phyloP scores from a whole-genome alignment of 1,284 basidiomycete species.

The Melanopsichium pennsylvanicum region DNA sequence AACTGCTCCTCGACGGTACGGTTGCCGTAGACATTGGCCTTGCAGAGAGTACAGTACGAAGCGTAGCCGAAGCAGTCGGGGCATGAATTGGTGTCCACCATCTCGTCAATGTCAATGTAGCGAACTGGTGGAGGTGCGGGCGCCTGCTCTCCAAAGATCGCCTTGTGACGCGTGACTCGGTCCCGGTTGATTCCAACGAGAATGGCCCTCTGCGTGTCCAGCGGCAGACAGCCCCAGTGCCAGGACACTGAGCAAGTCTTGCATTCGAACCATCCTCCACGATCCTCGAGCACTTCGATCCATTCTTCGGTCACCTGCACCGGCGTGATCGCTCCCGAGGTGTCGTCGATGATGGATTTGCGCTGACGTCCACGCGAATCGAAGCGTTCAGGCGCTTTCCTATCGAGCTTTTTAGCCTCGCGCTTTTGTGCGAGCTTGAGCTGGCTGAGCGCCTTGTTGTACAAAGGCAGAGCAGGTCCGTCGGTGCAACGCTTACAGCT shows the following conservation, averaged over 20 bases:
- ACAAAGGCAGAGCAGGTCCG: conserved; percentile 22
- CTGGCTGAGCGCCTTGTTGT: conserved; percentile 19
- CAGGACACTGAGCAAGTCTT: conserved; percentile 40
- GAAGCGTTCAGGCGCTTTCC: conserved; percentile 18
- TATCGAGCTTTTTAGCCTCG: conserved; percentile 24
- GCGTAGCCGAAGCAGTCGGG: conserved; percentile 31
- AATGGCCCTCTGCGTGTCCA: conserved; percentile 24
- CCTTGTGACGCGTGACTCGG: conserved; percentile 7
- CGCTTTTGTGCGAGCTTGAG: conserved; percentile 24
- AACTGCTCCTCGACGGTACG: conserved; percentile 20
- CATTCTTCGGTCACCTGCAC: conserved; percentile 34
- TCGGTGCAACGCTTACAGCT: conserved; percentile 34
- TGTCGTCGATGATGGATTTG: conserved; percentile 27
- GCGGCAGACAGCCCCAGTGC: conserved; percentile 49
- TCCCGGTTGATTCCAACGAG: conserved; percentile 34
- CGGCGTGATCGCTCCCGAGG: conserved; percentile 13
- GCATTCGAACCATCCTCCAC: conserved; percentile 53
- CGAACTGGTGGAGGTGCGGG: conserved; percentile 17
- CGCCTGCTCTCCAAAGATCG: conserved; percentile 13
- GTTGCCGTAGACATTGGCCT: conserved; percentile 18
- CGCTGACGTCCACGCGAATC: conserved; percentile 24
- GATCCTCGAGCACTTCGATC: conserved; percentile 35
- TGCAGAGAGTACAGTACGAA: conserved; percentile 43
- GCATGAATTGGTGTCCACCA: conserved; percentile 33
- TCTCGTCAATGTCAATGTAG: conserved; percentile 29